phyloP scores from a whole-genome alignment of 495 filamentous ascomycete genomes.

The Xylaria palmicola region DNA sequence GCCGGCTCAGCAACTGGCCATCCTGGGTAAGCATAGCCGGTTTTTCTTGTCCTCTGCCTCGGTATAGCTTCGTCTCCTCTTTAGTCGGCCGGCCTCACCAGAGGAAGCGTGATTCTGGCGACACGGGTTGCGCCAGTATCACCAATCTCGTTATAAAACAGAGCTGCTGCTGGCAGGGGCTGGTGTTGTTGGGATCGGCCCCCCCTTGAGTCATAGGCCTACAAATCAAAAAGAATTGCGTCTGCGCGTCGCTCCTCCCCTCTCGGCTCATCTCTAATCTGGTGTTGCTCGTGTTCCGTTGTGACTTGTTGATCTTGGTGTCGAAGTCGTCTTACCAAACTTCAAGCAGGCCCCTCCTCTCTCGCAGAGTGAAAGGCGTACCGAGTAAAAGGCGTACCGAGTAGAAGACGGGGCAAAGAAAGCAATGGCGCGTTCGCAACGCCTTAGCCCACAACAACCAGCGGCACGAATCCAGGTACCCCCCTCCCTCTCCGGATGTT shows the following conservation, averaged over 20 bases:
- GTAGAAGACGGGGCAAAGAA: background rate
- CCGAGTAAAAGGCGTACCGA: background rate
- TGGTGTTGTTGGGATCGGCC: background rate
- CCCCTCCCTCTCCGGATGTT: constrained; percentile 1
- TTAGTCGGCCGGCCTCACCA: background rate
- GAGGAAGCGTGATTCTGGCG: background rate
- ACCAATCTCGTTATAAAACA: background rate
- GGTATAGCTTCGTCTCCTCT: background rate
- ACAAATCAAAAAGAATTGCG: constrained; percentile 4
- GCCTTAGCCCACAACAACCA: background rate
- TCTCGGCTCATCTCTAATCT: background rate
- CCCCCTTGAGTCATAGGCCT: background rate
- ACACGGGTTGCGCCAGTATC: background rate
- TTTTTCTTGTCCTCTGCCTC: background rate
- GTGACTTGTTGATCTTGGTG: constrained; percentile 27
- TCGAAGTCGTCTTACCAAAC: constrained; percentile 15
- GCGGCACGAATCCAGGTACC: constrained; percentile 2
- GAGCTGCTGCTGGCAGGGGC: background rate
- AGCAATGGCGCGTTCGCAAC: background rate
- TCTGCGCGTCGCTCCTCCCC: no score
- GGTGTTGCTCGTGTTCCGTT: constrained; percentile 7
- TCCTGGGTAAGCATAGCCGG: constrained; percentile 57
- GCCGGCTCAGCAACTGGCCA: constrained; percentile 51
- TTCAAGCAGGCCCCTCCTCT: constrained; percentile 3
- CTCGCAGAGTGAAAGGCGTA: constrained; percentile 1